Evolutionary conservation across 352 stramenopile species (phyloP).

Genomic region (Globisporangium uncinulatum): DNA sequence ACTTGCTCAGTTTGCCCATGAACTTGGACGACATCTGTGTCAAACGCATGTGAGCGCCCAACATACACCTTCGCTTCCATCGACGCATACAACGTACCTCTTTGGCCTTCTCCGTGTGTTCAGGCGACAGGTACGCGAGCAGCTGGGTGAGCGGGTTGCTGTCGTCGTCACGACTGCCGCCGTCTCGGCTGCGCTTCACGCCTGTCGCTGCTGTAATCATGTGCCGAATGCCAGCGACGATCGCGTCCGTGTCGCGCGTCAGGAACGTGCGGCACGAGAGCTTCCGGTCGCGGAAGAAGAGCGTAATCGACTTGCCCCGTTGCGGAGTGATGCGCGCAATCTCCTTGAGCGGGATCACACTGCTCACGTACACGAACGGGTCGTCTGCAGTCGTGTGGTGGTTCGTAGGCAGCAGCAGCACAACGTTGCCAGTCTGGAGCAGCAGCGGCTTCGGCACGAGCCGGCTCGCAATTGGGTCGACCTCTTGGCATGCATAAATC

Average conservation of each 20-base stretch:
- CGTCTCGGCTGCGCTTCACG: conserved; percentile 34
- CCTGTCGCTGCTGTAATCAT: conserved; percentile 50
- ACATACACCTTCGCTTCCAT: too few species aligned
- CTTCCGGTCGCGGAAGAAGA: conserved; percentile 71
- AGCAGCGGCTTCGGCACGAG: conserved; percentile 60
- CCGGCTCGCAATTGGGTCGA: conserved; percentile 48
- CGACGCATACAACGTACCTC: conserved; percentile 24
- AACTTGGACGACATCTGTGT: conserved; percentile 65
- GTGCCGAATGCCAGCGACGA: conserved; percentile 50
- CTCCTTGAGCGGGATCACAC: conserved; percentile 59
- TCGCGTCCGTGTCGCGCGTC: conserved; percentile 63
- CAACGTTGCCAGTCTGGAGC: conserved; percentile 61
- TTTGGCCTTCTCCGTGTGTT: conserved; percentile 74
- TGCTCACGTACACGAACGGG: conserved; percentile 52
- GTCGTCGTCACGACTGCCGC: conserved; percentile 9
- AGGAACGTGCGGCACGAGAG: conserved; percentile 66
- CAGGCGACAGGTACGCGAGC: conserved; percentile 56
- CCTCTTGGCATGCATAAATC: conserved; percentile 67
- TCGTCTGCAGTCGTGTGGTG: conserved; percentile 13
- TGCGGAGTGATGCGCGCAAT: conserved; percentile 74
- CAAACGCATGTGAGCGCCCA: background rate
- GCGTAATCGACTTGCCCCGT: conserved; percentile 64
- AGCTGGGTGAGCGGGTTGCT: conserved; percentile 39
- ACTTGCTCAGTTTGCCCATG: conserved; percentile 63
- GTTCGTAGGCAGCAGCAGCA: conserved; percentile 30